Base-by-base conservation (phyloP, 2,329 filamentous ascomycete species). In the Diplodia mutila region DNA sequence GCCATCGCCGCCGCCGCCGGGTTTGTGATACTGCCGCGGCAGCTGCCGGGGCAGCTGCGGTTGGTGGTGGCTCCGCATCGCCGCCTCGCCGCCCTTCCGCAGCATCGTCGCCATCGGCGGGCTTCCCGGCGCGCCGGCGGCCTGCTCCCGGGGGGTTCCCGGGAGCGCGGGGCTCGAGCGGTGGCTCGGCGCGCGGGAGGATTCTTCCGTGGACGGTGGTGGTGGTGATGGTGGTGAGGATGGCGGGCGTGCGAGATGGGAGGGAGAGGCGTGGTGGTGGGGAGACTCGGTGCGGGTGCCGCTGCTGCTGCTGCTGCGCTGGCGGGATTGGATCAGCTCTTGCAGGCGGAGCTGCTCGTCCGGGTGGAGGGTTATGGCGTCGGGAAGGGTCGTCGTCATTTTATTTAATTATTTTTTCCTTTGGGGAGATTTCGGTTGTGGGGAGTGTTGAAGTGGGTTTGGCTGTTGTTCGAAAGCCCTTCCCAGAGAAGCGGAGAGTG, bases 41-140 rank as follows among this genome's bases (percentile, higher is more conserved):
- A 7, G 8, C 37, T 21, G 53, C 53, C 23, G 29, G 12, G 14
- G 21, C 2, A 6, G 9, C 6, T 29, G 21, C 25, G 9, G 23
- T 12, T 29, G 23, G 1, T 54, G 73, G 75, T 32, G 25, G 4
- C 42, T 12, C 7, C 32, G 32, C 32, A 11, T 34, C 42, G n/a
- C n/a, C 2, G 16, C 42, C 42, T 46, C 42, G n/a, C 42, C 42
- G n/a, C 42, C 42, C 2, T 55, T 55, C 32, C 21, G 14, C 32
- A 37, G 11, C 53, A 54, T 52, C 9, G 49, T 6, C 7, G 49
- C 49, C 23, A 52, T 27, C 8, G 49, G 21, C 12, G 49, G 49
- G 49, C 21, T n/a, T 21, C 48, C 4, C 2, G 4, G 14, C 23
- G 49, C 23, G 42, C 16, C 4, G 49, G 21, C 23, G 53, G n/a